Evolutionary conservation across 176 grass and related monocot genomes (phyloP).

Genomic region (Musa troglodytarum): DNA sequence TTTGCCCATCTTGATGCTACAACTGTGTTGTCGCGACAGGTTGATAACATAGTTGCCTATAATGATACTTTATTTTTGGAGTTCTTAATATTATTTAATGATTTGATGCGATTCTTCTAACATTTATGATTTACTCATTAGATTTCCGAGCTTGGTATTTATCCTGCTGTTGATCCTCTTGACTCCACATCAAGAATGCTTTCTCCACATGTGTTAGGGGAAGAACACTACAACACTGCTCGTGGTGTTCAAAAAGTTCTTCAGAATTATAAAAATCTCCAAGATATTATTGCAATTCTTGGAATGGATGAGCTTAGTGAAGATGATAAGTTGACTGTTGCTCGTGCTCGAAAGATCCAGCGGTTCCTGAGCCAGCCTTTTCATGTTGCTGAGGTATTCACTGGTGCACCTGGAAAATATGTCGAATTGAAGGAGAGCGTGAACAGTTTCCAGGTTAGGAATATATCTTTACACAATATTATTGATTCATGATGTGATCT

Average conservation of each 20-base stretch:
- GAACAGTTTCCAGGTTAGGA: slow-evolving; percentile 12
- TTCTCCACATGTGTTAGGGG: slow-evolving; percentile 23
- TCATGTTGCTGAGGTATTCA: slow-evolving; percentile 30
- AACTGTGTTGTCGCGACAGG: slow-evolving; percentile 14
- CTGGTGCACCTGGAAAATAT: slow-evolving; percentile 20
- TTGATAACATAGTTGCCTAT: not conserved
- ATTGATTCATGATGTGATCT: not conserved
- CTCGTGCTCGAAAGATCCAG: slow-evolving; percentile 27
- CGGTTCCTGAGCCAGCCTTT: slow-evolving; percentile 24
- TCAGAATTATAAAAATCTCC: slow-evolving; percentile 24
- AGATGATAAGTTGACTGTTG: slow-evolving; percentile 30
- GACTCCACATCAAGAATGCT: slow-evolving; percentile 34
- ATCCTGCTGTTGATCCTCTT: slow-evolving; percentile 30
- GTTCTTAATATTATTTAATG: not conserved
- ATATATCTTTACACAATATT: not conserved
- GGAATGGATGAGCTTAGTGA: slow-evolving; percentile 33
- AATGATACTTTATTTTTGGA: not conserved
- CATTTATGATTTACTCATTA: not conserved
- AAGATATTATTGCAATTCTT: slow-evolving; percentile 26
- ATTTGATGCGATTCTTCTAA: not conserved
- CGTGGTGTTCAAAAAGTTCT: slow-evolving; percentile 29
- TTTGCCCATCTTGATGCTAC: slow-evolving; percentile 30
- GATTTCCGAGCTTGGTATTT: slow-evolving; percentile 30
- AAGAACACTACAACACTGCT: slow-evolving; percentile 29
- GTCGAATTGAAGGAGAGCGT: slow-evolving; percentile 11